Conservation (phyloP, 106 monocot species). For the Cymbidium sinense region DNA sequence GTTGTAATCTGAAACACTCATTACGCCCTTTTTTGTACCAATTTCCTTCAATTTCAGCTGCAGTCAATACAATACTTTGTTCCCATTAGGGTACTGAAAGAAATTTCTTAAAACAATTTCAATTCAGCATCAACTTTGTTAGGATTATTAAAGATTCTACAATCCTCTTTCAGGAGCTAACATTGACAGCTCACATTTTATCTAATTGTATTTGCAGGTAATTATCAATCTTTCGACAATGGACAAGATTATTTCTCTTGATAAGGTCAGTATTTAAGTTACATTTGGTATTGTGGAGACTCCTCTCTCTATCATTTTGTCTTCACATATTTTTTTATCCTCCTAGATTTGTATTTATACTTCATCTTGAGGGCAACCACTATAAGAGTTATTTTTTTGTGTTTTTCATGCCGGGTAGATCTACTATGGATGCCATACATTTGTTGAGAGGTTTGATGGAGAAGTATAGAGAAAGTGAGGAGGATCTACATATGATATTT, state of each 20-base stretch:
- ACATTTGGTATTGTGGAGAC: not conserved
- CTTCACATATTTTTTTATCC: not conserved
- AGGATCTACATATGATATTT: no score
- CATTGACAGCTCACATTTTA: not conserved
- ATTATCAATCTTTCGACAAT: conserved; percentile 67
- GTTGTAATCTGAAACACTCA: not conserved
- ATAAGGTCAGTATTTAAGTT: conserved; percentile 48
- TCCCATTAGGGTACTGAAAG: not conserved
- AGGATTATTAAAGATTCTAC: not conserved
- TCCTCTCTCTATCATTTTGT: not conserved
- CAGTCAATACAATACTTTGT: not conserved
- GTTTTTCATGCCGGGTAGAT: no score
- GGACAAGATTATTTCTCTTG: conserved; percentile 83
- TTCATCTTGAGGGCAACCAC: not conserved
- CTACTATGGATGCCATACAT: no score
- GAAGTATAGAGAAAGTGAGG: no score
- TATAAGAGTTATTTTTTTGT: not conserved
- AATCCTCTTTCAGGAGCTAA: not conserved
- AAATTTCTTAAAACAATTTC: not conserved
- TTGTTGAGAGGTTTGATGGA: no score
- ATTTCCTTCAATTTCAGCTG: not conserved
- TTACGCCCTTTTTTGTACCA: not conserved
- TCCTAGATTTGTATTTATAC: not conserved
- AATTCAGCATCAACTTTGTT: not conserved
- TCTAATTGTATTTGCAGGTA: conserved; percentile 39